phyloP scores from a whole-genome alignment of 495 filamentous ascomycete genomes.

The Astrocystis sublimbata region DNA sequence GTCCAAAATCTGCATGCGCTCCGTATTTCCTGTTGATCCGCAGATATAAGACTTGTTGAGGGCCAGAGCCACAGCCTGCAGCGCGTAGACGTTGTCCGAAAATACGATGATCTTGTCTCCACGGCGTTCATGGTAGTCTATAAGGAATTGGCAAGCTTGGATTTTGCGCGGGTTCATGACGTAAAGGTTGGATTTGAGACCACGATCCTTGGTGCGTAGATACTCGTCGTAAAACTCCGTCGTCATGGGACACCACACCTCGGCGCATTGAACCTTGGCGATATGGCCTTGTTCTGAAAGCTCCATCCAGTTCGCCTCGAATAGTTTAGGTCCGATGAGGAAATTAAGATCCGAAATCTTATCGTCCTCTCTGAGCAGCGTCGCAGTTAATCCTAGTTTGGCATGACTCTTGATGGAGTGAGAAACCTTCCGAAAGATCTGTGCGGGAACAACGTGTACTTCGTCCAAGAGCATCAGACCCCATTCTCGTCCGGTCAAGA shows the following conservation, averaged over 20 bases:
- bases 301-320: slow-evolving; percentile 99
- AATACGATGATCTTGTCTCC: slow-evolving; percentile 99
- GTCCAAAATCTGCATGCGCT: slow-evolving; percentile 86
- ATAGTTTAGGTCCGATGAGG: slow-evolving; percentile 94
- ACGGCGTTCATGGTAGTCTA: slow-evolving; percentile 93
- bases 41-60: slow-evolving; percentile 91
- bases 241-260: slow-evolving; percentile 99
- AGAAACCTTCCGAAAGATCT: slow-evolving; percentile 92
- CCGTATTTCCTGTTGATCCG: slow-evolving; percentile 80
- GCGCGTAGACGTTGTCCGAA: slow-evolving; percentile 95
- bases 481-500: slow-evolving; percentile 90
- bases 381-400: slow-evolving; percentile 96
- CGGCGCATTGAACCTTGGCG: slow-evolving; percentile 94
- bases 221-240: slow-evolving; percentile 97
- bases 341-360: slow-evolving; percentile 98
- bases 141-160: slow-evolving; percentile 94
- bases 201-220: slow-evolving; percentile 54
- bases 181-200: slow-evolving; percentile 73
- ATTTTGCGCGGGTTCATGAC: slow-evolving; percentile 99
- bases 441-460: slow-evolving; percentile 95
- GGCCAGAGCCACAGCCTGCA: slow-evolving; percentile 80
- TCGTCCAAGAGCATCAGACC: slow-evolving; percentile 97
- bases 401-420: slow-evolving; percentile 89
- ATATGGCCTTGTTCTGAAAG: slow-evolving; percentile 96
- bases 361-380: slow-evolving; percentile 92